Percentiles rank a stretch among this genome's conserved stretches.
These are phyloP conservation scores for Acacia acuminata DNA, from an alignment of 306 rosid species.

Conservation along the genomic window DNA sequence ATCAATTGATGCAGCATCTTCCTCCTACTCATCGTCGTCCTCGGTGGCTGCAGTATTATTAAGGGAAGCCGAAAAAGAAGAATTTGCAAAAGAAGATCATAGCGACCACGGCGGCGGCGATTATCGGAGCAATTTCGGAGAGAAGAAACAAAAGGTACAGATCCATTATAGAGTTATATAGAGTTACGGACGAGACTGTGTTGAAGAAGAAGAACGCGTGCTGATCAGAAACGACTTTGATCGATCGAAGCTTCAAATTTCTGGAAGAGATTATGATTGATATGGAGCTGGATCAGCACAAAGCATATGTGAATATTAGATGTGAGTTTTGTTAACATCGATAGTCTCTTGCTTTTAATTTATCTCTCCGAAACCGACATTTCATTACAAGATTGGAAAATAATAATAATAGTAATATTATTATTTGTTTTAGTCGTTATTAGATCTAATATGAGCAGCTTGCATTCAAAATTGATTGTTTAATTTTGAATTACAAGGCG, in stretches of 20 bases:
- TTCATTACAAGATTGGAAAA: too few species aligned
- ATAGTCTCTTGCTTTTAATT: too few species aligned
- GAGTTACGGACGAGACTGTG: conserved; percentile 3
- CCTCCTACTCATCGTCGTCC: not conserved
- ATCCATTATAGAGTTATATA: conserved; percentile 25
- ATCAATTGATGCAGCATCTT: not conserved
- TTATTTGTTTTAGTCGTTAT: too few species aligned
- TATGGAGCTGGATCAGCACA: too few species aligned
- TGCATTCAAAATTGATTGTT: too few species aligned
- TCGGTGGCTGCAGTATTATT: not conserved
- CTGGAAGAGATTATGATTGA: too few species aligned
- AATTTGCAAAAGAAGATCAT: not conserved
- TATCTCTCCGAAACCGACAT: too few species aligned
- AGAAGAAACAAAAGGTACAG: conserved; percentile 29
- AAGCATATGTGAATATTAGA: not conserved
- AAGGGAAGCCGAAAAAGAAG: not conserved
- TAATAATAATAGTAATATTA: too few species aligned
- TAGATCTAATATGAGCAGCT: too few species aligned
- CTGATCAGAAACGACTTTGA: not conserved
- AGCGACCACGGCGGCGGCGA: not conserved
- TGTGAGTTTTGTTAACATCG: too few species aligned
- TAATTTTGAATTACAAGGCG: too few species aligned
- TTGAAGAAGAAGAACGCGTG: not conserved
- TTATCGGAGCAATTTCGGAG: not conserved
- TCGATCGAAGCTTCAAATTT: not conserved